Conservation (phyloP, 2,329 filamentous ascomycete species). For the Aspergillus clavatus region DNA sequence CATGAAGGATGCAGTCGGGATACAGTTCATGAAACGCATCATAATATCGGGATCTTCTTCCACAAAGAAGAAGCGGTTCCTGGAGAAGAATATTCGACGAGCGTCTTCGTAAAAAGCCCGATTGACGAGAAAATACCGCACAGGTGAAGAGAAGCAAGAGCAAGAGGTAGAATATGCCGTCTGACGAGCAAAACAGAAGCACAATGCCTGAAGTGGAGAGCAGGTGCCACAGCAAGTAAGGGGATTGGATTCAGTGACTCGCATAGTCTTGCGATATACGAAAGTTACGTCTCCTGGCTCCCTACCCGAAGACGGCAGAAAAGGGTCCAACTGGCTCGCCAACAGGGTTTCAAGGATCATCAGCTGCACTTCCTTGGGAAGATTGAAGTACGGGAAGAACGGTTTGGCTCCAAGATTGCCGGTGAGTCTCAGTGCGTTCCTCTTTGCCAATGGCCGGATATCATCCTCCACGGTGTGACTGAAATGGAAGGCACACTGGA, state of each 20-base stretch:
- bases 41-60: slow-evolving; percentile 20
- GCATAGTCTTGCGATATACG: slow-evolving; percentile 12
- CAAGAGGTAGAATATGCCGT: slow-evolving; percentile 22
- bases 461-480: slow-evolving; percentile 10
- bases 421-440: slow-evolving; percentile 15
- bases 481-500: slow-evolving; percentile 20
- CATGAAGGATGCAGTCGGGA: slow-evolving; percentile 17
- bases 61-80: slow-evolving; percentile 19
- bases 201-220: slow-evolving; percentile 15
- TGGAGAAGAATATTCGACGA: slow-evolving; percentile 18
- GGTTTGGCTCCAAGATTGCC: slow-evolving; percentile 6
- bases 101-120: slow-evolving; percentile 20
- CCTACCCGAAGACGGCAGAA: slow-evolving; percentile 6
- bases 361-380: slow-evolving; percentile 27
- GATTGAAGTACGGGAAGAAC: slow-evolving; percentile 18
- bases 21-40: slow-evolving; percentile 16
- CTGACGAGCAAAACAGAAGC: slow-evolving; percentile 20
- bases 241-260: slow-evolving; percentile 1
- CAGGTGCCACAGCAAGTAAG: slow-evolving; percentile 22
- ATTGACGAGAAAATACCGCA: slow-evolving; percentile 23
- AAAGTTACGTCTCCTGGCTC: slow-evolving; percentile 11
- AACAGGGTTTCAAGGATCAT: slow-evolving; percentile 20
- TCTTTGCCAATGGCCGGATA: slow-evolving; percentile 12
- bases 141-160: slow-evolving; percentile 19
- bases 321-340: slow-evolving; percentile 12